Conservation (phyloP, 2,329 filamentous ascomycete species). For the Stemphylium beticola region DNA sequence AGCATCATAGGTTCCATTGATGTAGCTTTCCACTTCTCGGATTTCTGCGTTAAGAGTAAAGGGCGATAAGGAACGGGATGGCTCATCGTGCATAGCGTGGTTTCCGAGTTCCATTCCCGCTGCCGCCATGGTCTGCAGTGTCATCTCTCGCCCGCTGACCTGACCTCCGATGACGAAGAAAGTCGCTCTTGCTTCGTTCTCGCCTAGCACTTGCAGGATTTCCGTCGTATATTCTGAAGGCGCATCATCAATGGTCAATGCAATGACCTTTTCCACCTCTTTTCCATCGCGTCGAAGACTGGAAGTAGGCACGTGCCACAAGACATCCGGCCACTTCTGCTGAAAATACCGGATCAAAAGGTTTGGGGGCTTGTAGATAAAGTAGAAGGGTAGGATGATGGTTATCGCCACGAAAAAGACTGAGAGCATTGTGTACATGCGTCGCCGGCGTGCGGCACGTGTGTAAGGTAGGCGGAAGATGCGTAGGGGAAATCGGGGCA, state of each 20-base stretch:
- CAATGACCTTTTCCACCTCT: slow-evolving; percentile 67
- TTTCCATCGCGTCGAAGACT: background rate
- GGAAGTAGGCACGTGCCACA: slow-evolving; percentile 70
- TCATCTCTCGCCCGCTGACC: slow-evolving; percentile 60
- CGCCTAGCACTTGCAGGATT: slow-evolving; percentile 71
- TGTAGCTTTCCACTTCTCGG: slow-evolving; percentile 65
- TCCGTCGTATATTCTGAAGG: slow-evolving; percentile 74
- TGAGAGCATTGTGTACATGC: slow-evolving; percentile 48
- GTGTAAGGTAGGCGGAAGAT: slow-evolving; percentile 47
- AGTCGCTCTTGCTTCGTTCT: slow-evolving; percentile 73
- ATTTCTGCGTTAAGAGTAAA: slow-evolving; percentile 69
- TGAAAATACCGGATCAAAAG: slow-evolving; percentile 74
- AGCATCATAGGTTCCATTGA: slow-evolving; percentile 62
- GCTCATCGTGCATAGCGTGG: slow-evolving; percentile 88
- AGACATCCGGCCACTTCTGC: slow-evolving; percentile 75
- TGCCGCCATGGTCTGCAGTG: slow-evolving; percentile 60
- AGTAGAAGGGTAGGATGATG: slow-evolving; percentile 58
- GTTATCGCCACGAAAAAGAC: slow-evolving; percentile 33
- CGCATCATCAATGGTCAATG: slow-evolving; percentile 86
- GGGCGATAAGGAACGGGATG: slow-evolving; percentile 67
- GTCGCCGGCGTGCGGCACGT: slow-evolving; percentile 46
- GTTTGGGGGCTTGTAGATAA: slow-evolving; percentile 81
- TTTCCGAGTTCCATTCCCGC: slow-evolving; percentile 72
- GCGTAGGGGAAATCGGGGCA: slow-evolving; percentile 37
- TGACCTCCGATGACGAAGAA: slow-evolving; percentile 90